Percentiles rank a stretch among this genome's conserved stretches.
Evolutionary conservation across 2,329 filamentous ascomycete species (phyloP).

Genomic region (Diplocarpon rosae): DNA sequence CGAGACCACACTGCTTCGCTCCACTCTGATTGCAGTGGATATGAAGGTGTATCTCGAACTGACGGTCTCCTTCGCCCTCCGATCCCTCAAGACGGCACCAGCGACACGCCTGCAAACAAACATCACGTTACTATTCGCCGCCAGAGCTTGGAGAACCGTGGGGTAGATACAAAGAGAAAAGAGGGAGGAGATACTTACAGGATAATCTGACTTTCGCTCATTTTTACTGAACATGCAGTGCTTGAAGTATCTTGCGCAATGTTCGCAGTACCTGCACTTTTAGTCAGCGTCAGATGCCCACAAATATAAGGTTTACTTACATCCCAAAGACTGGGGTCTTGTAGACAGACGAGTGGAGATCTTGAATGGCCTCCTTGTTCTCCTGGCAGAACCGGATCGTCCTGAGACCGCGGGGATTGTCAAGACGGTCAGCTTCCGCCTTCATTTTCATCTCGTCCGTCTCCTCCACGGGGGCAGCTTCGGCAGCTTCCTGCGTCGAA

Average conservation of each 20-base stretch:
- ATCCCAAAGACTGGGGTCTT: background rate
- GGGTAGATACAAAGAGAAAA: too few relatives aligned
- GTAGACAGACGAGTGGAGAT: background rate
- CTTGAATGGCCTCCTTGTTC: background rate
- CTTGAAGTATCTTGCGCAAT: conserved; percentile 1
- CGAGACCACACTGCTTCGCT: conserved; percentile 3
- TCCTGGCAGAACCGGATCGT: background rate
- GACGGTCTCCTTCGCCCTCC: background rate
- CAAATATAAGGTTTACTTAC: background rate
- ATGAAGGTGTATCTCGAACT: conserved; percentile 3
- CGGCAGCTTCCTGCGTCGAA: too few relatives aligned
- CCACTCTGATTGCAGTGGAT: conserved; percentile 5
- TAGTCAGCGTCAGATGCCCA: background rate
- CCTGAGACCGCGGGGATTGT: background rate
- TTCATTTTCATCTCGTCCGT: background rate
- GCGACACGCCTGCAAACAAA: conserved; percentile 1
- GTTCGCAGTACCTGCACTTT: conserved; percentile 1
- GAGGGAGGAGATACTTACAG: too few relatives aligned
- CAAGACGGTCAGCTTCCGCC: background rate
- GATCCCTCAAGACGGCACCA: conserved; percentile 1
- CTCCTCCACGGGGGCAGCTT: background rate
- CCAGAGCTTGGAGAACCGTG: too few relatives aligned
- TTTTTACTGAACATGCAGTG: conserved; percentile 6
- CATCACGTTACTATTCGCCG: too few relatives aligned
- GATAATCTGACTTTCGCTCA: background rate